Conservation (phyloP, 129 eudicot species). For the Oenanthe sinensis region DNA sequence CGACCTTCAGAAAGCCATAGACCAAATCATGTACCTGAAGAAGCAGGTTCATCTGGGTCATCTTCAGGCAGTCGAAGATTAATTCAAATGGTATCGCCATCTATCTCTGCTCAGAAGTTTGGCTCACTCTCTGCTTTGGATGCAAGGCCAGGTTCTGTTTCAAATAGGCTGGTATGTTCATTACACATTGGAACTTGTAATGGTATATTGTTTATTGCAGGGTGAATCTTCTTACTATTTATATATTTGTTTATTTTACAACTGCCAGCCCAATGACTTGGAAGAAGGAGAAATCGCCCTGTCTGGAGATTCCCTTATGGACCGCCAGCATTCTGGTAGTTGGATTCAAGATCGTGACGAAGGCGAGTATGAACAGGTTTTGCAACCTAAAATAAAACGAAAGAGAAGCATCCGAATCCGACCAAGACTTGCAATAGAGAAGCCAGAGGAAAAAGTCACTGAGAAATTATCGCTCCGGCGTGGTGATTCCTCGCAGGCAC, state of each 20-base stretch:
- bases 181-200: background rate
- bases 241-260: background rate
- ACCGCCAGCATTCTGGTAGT: slow-evolving; percentile 79
- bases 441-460: slow-evolving; percentile 38
- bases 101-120: slow-evolving; percentile 78
- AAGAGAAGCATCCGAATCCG: slow-evolving; percentile 80
- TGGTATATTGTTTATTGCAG: background rate
- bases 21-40: slow-evolving; percentile 39
- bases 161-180: slow-evolving; percentile 54
- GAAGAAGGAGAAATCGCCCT: slow-evolving; percentile 92
- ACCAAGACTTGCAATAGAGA: slow-evolving; percentile 48
- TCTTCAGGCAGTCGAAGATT: slow-evolving; percentile 54
- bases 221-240: background rate
- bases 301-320: slow-evolving; percentile 79
- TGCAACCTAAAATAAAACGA: slow-evolving; percentile 84
- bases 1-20: slow-evolving; percentile 31
- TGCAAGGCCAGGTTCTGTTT: slow-evolving; percentile 63
- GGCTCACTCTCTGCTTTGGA: slow-evolving; percentile 93
- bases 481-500: slow-evolving; percentile 51
- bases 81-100: slow-evolving; percentile 48
- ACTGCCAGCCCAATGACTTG: slow-evolving; percentile 63
- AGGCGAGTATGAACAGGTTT: slow-evolving; percentile 88
- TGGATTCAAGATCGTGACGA: slow-evolving; percentile 87
- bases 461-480: slow-evolving; percentile 45
- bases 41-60: slow-evolving; percentile 77